Percentiles rank a stretch among this genome's conserved stretches.
phyloP scores from a whole-genome alignment of 208 protist species.

The Wallacemonas sp. region DNA sequence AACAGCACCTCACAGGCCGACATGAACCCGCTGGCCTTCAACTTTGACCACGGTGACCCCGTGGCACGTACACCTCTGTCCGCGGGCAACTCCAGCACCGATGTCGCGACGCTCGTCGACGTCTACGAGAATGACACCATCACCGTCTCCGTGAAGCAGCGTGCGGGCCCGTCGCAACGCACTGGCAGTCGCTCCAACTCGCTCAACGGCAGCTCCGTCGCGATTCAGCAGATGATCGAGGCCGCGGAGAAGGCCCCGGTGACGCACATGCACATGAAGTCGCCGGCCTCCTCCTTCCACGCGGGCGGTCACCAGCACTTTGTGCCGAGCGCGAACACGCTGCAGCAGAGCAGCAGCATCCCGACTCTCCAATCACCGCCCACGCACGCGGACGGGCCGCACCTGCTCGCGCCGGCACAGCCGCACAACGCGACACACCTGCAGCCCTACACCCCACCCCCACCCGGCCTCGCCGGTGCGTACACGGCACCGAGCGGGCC shows the following conservation, averaged over 20 bases:
- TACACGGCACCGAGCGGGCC: background rate
- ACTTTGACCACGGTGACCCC: constrained; percentile 26
- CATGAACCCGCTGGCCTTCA: constrained; percentile 30
- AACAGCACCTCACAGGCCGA: constrained; percentile 39
- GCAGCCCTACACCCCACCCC: background rate
- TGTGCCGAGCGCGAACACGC: background rate
- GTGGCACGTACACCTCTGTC: background rate
- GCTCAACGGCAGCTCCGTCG: constrained; percentile 1
- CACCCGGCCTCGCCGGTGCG: background rate
- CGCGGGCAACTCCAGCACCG: constrained; percentile 21
- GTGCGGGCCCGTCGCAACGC: background rate
- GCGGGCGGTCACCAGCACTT: constrained; percentile 9
- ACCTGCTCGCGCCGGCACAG: constrained; percentile 2
- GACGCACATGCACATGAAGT: background rate
- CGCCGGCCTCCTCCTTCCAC: constrained; percentile 10
- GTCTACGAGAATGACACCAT: constrained; percentile 28
- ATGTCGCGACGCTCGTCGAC: constrained; percentile 24
- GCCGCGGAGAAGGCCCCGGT: background rate
- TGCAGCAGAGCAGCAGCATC: background rate
- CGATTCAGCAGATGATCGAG: constrained; percentile 6
- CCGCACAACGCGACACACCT: background rate
- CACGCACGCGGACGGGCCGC: background rate
- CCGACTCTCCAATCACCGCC: background rate
- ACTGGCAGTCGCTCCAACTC: constrained; percentile 8
- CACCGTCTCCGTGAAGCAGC: constrained; percentile 46